These are phyloP conservation scores for Curvularia sp. DNA, from an alignment of 2,329 filamentous ascomycete species.

Conservation along the genomic window DNA sequence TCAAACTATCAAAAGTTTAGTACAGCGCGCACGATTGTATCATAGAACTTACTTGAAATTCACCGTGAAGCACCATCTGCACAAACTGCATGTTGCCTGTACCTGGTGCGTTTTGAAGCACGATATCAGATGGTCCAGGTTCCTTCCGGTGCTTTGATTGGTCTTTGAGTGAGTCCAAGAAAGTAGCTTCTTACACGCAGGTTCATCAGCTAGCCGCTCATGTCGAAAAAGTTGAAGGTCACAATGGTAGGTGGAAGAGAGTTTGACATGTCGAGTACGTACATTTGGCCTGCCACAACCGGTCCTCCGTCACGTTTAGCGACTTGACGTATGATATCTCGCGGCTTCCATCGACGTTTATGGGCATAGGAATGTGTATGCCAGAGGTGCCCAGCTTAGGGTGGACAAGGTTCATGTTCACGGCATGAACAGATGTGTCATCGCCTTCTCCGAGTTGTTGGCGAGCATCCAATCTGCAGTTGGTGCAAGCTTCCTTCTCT, in stretches of 20 bases:
- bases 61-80: slow-evolving; percentile 86
- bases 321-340: slow-evolving; percentile 77
- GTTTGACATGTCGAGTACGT: slow-evolving; percentile 33
- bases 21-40: background rate
- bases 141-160: slow-evolving; percentile 57
- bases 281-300: slow-evolving; percentile 81
- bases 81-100: slow-evolving; percentile 83
- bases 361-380: slow-evolving; percentile 69
- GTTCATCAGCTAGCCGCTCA: slow-evolving; percentile 23
- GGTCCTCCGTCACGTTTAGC: slow-evolving; percentile 66
- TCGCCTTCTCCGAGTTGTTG: slow-evolving; percentile 56
- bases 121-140: slow-evolving; percentile 53
- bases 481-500: slow-evolving; percentile 63
- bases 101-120: slow-evolving; percentile 66
- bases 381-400: slow-evolving; percentile 77
- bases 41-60: slow-evolving; percentile 67
- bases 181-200: slow-evolving; percentile 61
- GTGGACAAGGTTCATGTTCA: slow-evolving; percentile 74
- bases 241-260: background rate
- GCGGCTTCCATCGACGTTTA: slow-evolving; percentile 63
- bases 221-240: background rate
- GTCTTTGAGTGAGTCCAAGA: slow-evolving; percentile 65
- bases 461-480: slow-evolving; percentile 61
- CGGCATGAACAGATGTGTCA: slow-evolving; percentile 63
- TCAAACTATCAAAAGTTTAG: slow-evolving; percentile 71